These are phyloP conservation scores for Climacium dendroides DNA, from an alignment of 225 moss, liverwort and hornwort species.

Conservation along the genomic window DNA sequence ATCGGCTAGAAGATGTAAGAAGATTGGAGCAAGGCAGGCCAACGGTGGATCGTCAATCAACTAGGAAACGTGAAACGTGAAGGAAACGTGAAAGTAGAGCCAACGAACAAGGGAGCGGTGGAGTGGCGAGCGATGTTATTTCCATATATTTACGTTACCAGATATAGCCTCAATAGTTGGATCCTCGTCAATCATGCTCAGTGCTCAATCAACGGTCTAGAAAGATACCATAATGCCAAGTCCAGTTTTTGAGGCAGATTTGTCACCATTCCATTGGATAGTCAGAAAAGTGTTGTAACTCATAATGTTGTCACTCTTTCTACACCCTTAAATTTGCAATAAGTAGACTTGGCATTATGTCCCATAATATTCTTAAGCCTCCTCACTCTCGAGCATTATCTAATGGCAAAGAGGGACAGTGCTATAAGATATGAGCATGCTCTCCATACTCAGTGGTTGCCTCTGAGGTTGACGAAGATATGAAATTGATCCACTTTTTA, in stretches of 20 bases:
- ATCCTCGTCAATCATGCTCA: not conserved
- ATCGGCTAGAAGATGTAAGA: not conserved
- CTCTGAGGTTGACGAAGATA: not conserved
- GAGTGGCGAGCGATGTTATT: not conserved
- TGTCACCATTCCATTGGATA: not conserved
- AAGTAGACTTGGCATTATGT: not conserved
- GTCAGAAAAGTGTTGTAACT: not conserved
- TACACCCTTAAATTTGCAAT: not conserved
- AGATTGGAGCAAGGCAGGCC: not conserved
- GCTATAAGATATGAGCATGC: not conserved
- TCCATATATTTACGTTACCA: not conserved
- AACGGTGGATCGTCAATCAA: not conserved
- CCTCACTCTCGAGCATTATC: not conserved
- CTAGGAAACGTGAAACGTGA: not conserved
- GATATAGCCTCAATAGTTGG: not conserved
- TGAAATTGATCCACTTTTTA: not conserved
- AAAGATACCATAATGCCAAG: not conserved
- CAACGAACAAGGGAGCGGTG: not conserved
- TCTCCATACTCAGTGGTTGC: not conserved
- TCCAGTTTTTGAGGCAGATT: not conserved
- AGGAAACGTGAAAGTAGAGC: not conserved
- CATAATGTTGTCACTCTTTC: not conserved
- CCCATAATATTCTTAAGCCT: not conserved
- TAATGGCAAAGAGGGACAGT: not conserved
- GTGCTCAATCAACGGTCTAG: not conserved